These are phyloP conservation scores for Corchorus olitorius DNA, from an alignment of 345 rosid species.

Conservation along the genomic window DNA sequence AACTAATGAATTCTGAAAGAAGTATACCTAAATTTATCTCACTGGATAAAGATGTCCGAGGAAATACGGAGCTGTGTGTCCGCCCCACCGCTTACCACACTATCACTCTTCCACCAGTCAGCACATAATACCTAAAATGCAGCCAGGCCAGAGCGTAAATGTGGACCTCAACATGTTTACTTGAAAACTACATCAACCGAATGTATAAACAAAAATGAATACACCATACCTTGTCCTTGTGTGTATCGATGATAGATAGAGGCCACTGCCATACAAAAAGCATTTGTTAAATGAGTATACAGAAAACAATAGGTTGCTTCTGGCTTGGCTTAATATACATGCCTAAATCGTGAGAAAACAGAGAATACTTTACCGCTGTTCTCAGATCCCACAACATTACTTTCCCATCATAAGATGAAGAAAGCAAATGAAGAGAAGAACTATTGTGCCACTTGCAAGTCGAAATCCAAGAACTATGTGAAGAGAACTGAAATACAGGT, in stretches of 20 bases:
- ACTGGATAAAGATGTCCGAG: slow-evolving; percentile 55
- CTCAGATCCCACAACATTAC: slow-evolving; percentile 99
- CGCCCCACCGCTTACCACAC: slow-evolving; percentile 84
- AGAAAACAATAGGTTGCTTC: neutral
- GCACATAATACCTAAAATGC: slow-evolving; percentile 72
- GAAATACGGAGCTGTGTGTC: slow-evolving; percentile 80
- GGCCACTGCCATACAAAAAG: slow-evolving; percentile 83
- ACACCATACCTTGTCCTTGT: slow-evolving; percentile 70
- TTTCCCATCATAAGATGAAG: slow-evolving; percentile 98
- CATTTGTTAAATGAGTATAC: slow-evolving; percentile 13
- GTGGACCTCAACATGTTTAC: neutral
- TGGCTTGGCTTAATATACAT: neutral
- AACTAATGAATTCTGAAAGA: neutral
- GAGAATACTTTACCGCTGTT: slow-evolving; percentile 71
- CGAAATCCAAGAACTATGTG: slow-evolving; percentile 91
- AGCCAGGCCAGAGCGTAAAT: slow-evolving; percentile 12
- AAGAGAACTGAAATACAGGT: slow-evolving; percentile 79
- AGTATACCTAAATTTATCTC: slow-evolving; percentile 36
- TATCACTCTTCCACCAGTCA: slow-evolving; percentile 96
- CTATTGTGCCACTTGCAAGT: slow-evolving; percentile 91
- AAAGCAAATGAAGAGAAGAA: slow-evolving; percentile 82
- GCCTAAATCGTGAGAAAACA: slow-evolving; percentile 10
- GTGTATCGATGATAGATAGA: slow-evolving; percentile 70
- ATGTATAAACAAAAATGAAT: neutral
- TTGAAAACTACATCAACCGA: slow-evolving; percentile 4